Percentiles rank a stretch among this genome's conserved stretches.
Evolutionary conservation across 768 basidiomycete species (phyloP).

Genomic region (Pleurotus sapidus): DNA sequence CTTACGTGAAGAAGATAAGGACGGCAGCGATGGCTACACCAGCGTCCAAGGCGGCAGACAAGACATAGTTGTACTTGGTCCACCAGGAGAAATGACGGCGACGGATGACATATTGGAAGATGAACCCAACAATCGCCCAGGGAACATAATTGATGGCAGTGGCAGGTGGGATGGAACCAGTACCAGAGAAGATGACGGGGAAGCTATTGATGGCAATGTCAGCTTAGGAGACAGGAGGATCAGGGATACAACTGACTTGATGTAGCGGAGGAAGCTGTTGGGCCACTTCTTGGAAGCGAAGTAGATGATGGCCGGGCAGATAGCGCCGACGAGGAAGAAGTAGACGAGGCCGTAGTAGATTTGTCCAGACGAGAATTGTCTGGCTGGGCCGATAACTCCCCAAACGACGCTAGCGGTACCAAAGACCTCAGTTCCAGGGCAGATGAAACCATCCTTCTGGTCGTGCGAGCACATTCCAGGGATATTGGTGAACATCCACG

Average conservation of each 20-base stretch:
- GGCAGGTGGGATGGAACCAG: slow-evolving; percentile 62
- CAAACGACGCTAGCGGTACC: slow-evolving; percentile 79
- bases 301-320: slow-evolving; percentile 57
- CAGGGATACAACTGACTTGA: slow-evolving; percentile 46
- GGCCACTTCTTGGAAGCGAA: slow-evolving; percentile 58
- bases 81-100: slow-evolving; percentile 65
- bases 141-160: slow-evolving; percentile 66
- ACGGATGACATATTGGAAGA: slow-evolving; percentile 63
- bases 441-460: slow-evolving; percentile 66
- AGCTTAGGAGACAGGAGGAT: background rate
- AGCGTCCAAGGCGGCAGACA: slow-evolving; percentile 55
- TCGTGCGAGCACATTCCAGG: slow-evolving; percentile 50
- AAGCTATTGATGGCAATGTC: slow-evolving; percentile 25
- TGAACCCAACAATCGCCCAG: slow-evolving; percentile 63
- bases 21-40: slow-evolving; percentile 48
- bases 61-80: slow-evolving; percentile 63
- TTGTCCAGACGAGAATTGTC: slow-evolving; percentile 67
- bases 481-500: slow-evolving; percentile 76
- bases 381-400: slow-evolving; percentile 77
- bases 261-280: slow-evolving; percentile 53
- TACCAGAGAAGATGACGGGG: slow-evolving; percentile 61
- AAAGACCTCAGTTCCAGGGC: slow-evolving; percentile 69
- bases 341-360: slow-evolving; percentile 57
- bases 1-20: slow-evolving; percentile 18
- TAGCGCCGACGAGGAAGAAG: slow-evolving; percentile 77